A percentile compares a stretch with the other conserved stretches of the same genome.
Conservation (phyloP, 208 protist genomes). For the Paratrypanosoma confusum region DNA sequence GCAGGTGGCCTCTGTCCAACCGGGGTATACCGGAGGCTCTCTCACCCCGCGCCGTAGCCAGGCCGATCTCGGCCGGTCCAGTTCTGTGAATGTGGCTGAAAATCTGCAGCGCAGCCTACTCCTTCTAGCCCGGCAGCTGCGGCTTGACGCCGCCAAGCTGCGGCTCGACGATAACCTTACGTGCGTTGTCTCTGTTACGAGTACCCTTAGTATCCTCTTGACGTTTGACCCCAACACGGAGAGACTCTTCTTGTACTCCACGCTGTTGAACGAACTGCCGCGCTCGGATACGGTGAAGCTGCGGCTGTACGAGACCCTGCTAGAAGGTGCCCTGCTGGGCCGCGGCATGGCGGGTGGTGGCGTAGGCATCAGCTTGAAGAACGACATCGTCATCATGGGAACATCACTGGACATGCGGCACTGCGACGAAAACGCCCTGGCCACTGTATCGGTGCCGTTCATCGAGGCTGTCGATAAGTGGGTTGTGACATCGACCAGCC, state of each 20-base stretch:
- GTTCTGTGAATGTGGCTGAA: neutral
- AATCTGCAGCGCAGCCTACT: neutral
- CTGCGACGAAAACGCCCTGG: conserved; percentile 31
- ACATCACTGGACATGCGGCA: conserved; percentile 46
- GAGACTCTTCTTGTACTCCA: conserved; percentile 63
- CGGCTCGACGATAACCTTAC: conserved; percentile 51
- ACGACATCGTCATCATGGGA: conserved; percentile 64
- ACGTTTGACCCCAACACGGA: conserved; percentile 57
- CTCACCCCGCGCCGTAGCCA: conserved; percentile 16
- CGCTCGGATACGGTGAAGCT: conserved; percentile 11
- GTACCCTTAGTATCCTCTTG: conserved; percentile 24
- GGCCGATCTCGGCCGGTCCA: conserved; percentile 11
- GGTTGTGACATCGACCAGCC: too few relatives aligned
- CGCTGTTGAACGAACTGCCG: conserved; percentile 58
- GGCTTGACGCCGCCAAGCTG: neutral
- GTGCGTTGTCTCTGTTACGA: conserved; percentile 32
- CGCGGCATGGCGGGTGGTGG: conserved; percentile 66
- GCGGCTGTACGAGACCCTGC: conserved; percentile 52
- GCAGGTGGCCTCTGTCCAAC: conserved; percentile 2
- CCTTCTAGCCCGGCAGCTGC: neutral
- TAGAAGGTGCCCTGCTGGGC: conserved; percentile 67
- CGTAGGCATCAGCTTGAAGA: conserved; percentile 51
- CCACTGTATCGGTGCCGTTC: conserved; percentile 33
- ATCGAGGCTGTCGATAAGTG: conserved; percentile 29
- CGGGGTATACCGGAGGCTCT: conserved; percentile 11